Evolutionary conservation across 2,329 filamentous ascomycete species (phyloP).

Genomic region (Coccinonectria pachysandricola): DNA sequence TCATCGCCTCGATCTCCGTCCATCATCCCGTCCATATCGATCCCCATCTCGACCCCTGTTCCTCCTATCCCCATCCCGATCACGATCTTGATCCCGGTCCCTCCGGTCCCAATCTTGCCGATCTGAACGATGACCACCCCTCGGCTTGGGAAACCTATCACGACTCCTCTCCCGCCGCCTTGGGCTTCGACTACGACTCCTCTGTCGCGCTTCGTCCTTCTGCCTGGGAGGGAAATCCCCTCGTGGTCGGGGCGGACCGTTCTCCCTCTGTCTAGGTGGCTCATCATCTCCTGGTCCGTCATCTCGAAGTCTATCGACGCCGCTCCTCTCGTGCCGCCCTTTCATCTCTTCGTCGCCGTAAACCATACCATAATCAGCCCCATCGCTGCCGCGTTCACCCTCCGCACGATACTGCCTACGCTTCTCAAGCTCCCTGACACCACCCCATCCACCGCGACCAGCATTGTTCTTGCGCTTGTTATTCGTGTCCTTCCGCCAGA

Average conservation of each 20-base stretch:
- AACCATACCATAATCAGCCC: slow-evolving; percentile 63
- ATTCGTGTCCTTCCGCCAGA: slow-evolving; percentile 80
- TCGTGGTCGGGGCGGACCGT: too few relatives aligned
- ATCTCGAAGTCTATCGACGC: slow-evolving; percentile 17
- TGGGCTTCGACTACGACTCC: slow-evolving; percentile 18
- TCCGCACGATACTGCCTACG: slow-evolving; percentile 79
- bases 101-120: slow-evolving; percentile 17
- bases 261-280: too few relatives aligned
- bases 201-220: too few relatives aligned
- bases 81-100: slow-evolving; percentile 17
- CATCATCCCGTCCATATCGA: slow-evolving; percentile 13
- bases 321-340: slow-evolving; percentile 34
- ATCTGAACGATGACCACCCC: slow-evolving; percentile 17
- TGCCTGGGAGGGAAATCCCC: too few relatives aligned
- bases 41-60: slow-evolving; percentile 10
- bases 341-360: slow-evolving; percentile 64
- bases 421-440: slow-evolving; percentile 79
- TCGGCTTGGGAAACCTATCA: slow-evolving; percentile 14
- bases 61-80: slow-evolving; percentile 11
- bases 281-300: too few relatives aligned
- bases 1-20: slow-evolving; percentile 14
- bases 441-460: slow-evolving; percentile 72
- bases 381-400: slow-evolving; percentile 33
- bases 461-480: slow-evolving; percentile 56
- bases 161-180: slow-evolving; percentile 8